phyloP scores from a whole-genome alignment of 1,284 basidiomycete species.

The Trichosporon inkin region DNA sequence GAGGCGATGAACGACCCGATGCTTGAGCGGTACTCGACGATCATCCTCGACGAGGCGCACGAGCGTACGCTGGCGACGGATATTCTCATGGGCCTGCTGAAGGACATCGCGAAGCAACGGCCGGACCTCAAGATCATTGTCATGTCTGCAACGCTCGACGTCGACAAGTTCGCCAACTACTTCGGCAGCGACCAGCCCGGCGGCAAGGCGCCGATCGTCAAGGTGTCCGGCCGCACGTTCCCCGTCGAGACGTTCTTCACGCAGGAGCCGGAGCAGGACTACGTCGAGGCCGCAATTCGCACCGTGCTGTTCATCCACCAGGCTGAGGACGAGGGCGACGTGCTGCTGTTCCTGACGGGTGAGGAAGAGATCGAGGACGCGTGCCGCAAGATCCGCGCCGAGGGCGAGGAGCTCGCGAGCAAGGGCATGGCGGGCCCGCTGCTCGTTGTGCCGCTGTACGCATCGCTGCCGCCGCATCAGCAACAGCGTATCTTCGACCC shows the following conservation, averaged over 20 bases:
- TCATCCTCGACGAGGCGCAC: slow-evolving; percentile 98
- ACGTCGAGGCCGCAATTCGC: slow-evolving; percentile 93
- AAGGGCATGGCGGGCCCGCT: slow-evolving; percentile 77
- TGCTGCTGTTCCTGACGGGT: slow-evolving; percentile 92
- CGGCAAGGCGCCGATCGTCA: slow-evolving; percentile 76
- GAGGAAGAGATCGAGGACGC: slow-evolving; percentile 99
- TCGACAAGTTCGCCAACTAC: slow-evolving; percentile 94
- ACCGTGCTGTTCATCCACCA: slow-evolving; percentile 98
- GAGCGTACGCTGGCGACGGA: slow-evolving; percentile 97
- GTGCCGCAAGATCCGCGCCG: slow-evolving; percentile 85
- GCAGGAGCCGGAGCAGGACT: slow-evolving; percentile 91
- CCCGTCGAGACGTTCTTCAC: slow-evolving; percentile 95
- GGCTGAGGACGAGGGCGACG: slow-evolving; percentile 88
- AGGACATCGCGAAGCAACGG: slow-evolving; percentile 66
- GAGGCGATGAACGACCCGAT: slow-evolving; percentile 97
- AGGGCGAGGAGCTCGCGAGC: slow-evolving; percentile 72
- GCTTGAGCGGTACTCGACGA: slow-evolving; percentile 85
- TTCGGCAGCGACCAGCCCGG: slow-evolving; percentile 61
- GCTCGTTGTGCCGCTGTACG: slow-evolving; percentile 86
- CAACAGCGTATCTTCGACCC: slow-evolving; percentile 94
- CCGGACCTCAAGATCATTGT: slow-evolving; percentile 93
- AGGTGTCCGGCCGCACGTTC: slow-evolving; percentile 93
- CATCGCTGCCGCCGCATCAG: slow-evolving; percentile 84
- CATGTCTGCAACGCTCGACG: slow-evolving; percentile 98
- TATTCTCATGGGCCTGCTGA: slow-evolving; percentile 89